phyloP scores from a whole-genome alignment of 2,329 filamentous ascomycete species.

The Penicillium sp. region DNA sequence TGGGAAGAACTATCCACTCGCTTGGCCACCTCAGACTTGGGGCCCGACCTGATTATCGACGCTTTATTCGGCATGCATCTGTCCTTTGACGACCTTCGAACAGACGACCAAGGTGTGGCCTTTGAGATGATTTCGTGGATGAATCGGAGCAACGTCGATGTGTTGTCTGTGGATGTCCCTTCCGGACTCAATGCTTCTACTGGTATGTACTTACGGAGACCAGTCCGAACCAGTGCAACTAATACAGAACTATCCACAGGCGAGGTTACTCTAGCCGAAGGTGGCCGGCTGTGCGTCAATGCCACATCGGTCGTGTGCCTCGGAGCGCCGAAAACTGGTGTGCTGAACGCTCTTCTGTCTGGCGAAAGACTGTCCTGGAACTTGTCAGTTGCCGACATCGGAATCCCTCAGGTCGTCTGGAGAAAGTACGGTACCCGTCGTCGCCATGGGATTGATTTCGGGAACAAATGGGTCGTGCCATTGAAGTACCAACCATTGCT shows the following conservation, averaged over 20 bases:
- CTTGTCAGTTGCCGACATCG: constrained; percentile 76
- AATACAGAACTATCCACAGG: constrained; percentile 30
- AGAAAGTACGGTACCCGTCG: constrained; percentile 72
- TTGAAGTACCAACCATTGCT: constrained; percentile 43
- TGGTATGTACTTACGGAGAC: constrained; percentile 47
- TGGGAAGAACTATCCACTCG: constrained; percentile 51
- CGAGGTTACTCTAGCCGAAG: constrained; percentile 55
- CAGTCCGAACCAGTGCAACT: constrained; percentile 1
- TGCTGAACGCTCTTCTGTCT: constrained; percentile 65
- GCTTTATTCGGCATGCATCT: constrained; percentile 78
- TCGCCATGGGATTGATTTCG: constrained; percentile 79
- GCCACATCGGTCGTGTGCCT: constrained; percentile 76
- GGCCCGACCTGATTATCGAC: constrained; percentile 75
- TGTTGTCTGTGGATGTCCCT: constrained; percentile 82
- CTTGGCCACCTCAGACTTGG: constrained; percentile 48
- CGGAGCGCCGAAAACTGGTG: constrained; percentile 74
- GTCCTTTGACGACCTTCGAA: constrained; percentile 78
- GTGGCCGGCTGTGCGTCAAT: constrained; percentile 67
- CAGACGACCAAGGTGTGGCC: constrained; percentile 70
- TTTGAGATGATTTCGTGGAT: constrained; percentile 91
- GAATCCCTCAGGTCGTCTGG: constrained; percentile 73
- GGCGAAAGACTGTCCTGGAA: constrained; percentile 57
- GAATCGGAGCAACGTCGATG: constrained; percentile 73
- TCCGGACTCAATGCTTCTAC: constrained; percentile 75
- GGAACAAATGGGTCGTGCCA: constrained; percentile 72